Conservation (phyloP, 2,329 filamentous ascomycete species). For the Neopestalotiopsis sp. region DNA sequence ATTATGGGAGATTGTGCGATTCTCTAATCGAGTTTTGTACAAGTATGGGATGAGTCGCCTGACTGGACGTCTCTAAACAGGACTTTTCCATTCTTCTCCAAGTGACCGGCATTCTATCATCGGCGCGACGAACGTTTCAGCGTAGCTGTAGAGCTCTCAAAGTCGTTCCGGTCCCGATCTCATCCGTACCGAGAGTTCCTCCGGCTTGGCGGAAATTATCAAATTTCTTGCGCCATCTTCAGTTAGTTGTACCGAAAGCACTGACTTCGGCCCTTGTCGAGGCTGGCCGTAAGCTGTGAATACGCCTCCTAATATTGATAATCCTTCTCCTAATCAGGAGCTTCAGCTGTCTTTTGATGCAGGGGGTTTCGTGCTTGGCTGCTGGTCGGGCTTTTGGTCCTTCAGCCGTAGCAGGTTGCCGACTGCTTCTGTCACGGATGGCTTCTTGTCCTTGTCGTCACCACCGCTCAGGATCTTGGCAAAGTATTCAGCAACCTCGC, state of each 20-base stretch:
- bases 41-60: neutral
- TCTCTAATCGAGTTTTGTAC: conserved; percentile 2
- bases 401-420: conserved; percentile 2
- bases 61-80: neutral
- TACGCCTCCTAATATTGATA: neutral
- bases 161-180: neutral
- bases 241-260: neutral
- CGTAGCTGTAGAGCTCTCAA: neutral
- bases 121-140: neutral
- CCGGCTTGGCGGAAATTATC: neutral
- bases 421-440: conserved; percentile 21
- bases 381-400: conserved; percentile 3
- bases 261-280: neutral
- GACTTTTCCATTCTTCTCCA: neutral
- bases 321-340: neutral
- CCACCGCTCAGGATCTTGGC: conserved; percentile 64
- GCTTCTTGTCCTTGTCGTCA: conserved; percentile 45
- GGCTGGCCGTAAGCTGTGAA: neutral
- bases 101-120: neutral
- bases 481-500: conserved; percentile 67
- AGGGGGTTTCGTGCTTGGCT: neutral
- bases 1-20: neutral
- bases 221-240: neutral
- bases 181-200: neutral
- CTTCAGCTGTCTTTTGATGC: neutral